Percentiles rank a stretch among this genome's conserved stretches.
These are phyloP conservation scores for Beauveria sp. DNA, from an alignment of 2,329 filamentous ascomycete genomes.

Conservation along the genomic window DNA sequence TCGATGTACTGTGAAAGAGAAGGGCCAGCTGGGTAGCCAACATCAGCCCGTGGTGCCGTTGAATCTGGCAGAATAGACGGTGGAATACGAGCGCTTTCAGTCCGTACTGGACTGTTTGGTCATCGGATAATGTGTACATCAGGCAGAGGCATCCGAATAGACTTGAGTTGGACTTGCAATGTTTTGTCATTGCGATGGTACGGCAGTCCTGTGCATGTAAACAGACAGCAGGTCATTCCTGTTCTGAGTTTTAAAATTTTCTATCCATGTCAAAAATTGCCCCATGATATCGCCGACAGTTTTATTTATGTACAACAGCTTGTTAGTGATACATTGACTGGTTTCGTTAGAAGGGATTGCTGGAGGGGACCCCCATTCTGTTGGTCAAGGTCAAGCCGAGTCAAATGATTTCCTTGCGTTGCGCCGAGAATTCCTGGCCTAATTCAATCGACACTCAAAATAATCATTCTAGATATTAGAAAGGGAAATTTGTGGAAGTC, in stretches of 20 bases:
- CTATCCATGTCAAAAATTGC: too few relatives aligned
- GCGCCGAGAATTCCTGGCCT: too few relatives aligned
- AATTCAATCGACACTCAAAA: background rate
- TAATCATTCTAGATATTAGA: background rate
- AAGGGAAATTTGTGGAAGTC: background rate
- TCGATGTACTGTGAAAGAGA: background rate
- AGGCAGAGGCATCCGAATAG: constrained; percentile 7
- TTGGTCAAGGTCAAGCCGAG: background rate
- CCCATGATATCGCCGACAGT: too few relatives aligned
- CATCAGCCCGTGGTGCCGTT: background rate
- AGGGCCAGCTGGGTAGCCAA: background rate
- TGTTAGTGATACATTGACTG: background rate
- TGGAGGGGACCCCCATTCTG: background rate
- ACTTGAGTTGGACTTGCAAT: background rate
- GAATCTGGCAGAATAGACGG: constrained; percentile 2
- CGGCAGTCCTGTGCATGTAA: background rate
- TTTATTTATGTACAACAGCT: background rate
- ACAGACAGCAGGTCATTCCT: background rate
- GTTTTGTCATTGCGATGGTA: background rate
- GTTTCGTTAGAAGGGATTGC: background rate
- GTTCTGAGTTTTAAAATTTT: too few relatives aligned
- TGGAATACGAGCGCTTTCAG: background rate
- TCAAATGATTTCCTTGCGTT: too few relatives aligned
- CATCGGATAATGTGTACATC: constrained; percentile 11
- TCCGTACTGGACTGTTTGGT: background rate